Percentiles rank a stretch among this genome's conserved stretches.
Evolutionary conservation across 257 asterid species (phyloP).

Genomic region (Capsicum chinense): DNA sequence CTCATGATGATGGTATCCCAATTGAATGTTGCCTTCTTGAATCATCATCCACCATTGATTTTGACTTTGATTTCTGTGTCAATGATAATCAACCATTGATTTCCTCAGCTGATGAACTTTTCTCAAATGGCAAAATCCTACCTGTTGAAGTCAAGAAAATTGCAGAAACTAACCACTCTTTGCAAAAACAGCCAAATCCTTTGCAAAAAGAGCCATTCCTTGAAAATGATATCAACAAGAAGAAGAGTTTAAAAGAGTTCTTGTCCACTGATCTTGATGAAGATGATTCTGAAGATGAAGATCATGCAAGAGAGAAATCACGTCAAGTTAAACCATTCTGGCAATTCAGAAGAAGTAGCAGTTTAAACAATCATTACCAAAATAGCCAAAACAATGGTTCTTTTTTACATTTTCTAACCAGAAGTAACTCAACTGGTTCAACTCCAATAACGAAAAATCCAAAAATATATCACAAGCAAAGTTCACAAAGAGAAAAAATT

Average conservation of each 20-base stretch:
- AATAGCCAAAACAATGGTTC: slow-evolving; percentile 39
- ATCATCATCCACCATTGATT: slow-evolving; percentile 63
- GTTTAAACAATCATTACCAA: slow-evolving; percentile 51
- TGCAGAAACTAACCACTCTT: slow-evolving; percentile 25
- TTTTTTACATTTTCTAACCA: slow-evolving; percentile 56
- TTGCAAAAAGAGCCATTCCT: not conserved
- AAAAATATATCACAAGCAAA: slow-evolving; percentile 54
- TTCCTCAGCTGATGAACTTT: slow-evolving; percentile 83
- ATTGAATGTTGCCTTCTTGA: slow-evolving; percentile 49
- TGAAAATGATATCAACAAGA: slow-evolving; percentile 36
- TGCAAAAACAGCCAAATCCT: not conserved
- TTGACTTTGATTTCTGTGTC: slow-evolving; percentile 69
- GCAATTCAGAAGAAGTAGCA: slow-evolving; percentile 78
- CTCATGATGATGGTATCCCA: slow-evolving; percentile 62
- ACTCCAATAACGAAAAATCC: slow-evolving; percentile 58
- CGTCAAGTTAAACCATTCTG: slow-evolving; percentile 59
- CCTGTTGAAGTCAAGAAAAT: slow-evolving; percentile 61
- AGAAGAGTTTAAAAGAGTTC: slow-evolving; percentile 66
- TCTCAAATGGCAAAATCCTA: slow-evolving; percentile 79
- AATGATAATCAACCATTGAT: slow-evolving; percentile 36
- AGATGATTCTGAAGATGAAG: slow-evolving; percentile 40
- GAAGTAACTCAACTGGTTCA: slow-evolving; percentile 89
- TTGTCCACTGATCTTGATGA: slow-evolving; percentile 51
- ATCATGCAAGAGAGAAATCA: slow-evolving; percentile 27
- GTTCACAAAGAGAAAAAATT: slow-evolving; percentile 48